phyloP scores from a whole-genome alignment of 2,329 filamentous ascomycete genomes.

The Pseudopyrenochaeta lycopersici region DNA sequence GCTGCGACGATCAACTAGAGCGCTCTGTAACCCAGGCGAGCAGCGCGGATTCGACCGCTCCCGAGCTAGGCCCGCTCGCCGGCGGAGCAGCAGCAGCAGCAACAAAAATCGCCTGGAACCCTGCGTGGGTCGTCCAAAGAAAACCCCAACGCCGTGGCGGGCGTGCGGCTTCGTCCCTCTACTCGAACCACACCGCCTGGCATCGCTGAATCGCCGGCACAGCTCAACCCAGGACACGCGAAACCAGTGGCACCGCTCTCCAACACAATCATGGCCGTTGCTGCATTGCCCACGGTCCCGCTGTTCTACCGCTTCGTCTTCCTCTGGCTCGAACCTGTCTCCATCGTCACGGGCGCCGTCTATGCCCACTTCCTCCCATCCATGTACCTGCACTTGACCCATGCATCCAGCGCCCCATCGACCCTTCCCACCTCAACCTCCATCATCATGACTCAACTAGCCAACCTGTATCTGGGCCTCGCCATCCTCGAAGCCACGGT shows the following conservation, averaged over 20 bases:
- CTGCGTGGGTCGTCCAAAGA: background rate
- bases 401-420: constrained; percentile 61
- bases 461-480: constrained; percentile 81
- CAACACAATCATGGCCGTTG: constrained; percentile 23
- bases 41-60: background rate
- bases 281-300: constrained; percentile 60
- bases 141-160: background rate
- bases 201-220: constrained; percentile 13
- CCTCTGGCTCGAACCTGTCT: constrained; percentile 73
- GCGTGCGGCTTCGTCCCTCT: background rate
- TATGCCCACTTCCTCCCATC: constrained; percentile 61
- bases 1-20: constrained; percentile 2
- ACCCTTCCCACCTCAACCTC: constrained; percentile 67
- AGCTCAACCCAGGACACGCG: constrained; percentile 12
- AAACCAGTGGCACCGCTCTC: constrained; percentile 8
- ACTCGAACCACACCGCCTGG: no score
- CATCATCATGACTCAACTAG: constrained; percentile 76
- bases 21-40: background rate
- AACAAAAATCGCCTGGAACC: no score
- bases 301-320: constrained; percentile 75
- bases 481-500: constrained; percentile 80
- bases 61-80: background rate
- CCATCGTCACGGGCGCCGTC: constrained; percentile 63
- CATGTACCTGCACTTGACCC: constrained; percentile 71
- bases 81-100: no score